Evolutionary conservation across 345 rosid species (phyloP).

Genomic region (Laguncularia racemosa): DNA sequence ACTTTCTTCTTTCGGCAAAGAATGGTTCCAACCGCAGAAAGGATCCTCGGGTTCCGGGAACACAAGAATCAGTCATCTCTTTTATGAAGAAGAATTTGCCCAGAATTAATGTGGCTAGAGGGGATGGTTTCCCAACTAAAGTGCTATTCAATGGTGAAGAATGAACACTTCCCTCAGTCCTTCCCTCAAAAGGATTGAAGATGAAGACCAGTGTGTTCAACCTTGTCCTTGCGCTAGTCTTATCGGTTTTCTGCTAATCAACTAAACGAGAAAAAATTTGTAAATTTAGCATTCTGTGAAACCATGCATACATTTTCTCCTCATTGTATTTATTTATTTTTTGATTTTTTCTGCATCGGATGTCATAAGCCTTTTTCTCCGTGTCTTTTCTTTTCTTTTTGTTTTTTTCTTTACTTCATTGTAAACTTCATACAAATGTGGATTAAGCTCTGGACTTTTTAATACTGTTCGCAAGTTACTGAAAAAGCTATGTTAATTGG

Average conservation of each 20-base stretch:
- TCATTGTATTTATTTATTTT: too few relatives aligned
- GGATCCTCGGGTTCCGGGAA: constrained; percentile 39
- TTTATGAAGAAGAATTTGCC: constrained; percentile 30
- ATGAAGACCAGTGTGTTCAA: not conserved
- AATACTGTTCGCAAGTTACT: too few relatives aligned
- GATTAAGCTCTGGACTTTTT: too few relatives aligned
- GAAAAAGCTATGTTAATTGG: too few relatives aligned
- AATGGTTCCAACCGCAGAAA: constrained; percentile 28
- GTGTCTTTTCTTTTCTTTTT: too few relatives aligned
- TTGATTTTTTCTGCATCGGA: too few relatives aligned
- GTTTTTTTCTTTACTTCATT: too few relatives aligned
- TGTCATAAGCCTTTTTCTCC: too few relatives aligned
- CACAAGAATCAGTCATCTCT: constrained; percentile 37
- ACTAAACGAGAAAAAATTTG: too few relatives aligned
- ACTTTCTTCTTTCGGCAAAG: constrained; percentile 28
- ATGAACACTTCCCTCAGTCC: constrained; percentile 24
- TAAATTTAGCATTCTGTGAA: too few relatives aligned
- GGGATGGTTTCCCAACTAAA: constrained; percentile 40
- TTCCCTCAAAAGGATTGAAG: constrained; percentile 13
- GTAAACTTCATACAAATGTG: too few relatives aligned
- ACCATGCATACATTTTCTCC: too few relatives aligned
- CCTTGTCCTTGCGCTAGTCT: not conserved
- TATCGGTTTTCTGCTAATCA: constrained; percentile 3
- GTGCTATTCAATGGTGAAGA: constrained; percentile 40
- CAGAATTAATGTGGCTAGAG: constrained; percentile 14